A percentile compares a stretch with the other conserved stretches of the same genome.
Evolutionary conservation across 768 basidiomycete species (phyloP).

Genomic region (Pulveroboletus ravenelii): DNA sequence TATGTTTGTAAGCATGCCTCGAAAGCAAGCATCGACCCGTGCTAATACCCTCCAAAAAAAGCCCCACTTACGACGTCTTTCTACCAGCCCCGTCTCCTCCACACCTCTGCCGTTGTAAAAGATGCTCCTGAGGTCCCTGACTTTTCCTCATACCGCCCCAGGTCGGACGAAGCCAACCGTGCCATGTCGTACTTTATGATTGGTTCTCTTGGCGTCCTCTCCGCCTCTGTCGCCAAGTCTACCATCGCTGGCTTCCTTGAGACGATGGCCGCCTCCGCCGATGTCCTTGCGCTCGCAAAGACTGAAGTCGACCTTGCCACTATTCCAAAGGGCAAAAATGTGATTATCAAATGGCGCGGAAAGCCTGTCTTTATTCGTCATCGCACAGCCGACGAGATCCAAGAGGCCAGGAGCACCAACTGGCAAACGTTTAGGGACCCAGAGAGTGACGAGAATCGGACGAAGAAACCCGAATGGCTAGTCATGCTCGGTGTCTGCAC

Average conservation of each 20-base stretch:
- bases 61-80: conserved; percentile 51
- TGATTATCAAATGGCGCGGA: conserved; percentile 98
- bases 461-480: conserved; percentile 95
- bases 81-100: conserved; percentile 67
- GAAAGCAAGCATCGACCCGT: conserved; percentile 4
- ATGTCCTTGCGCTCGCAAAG: conserved; percentile 96
- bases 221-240: conserved; percentile 92
- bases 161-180: conserved; percentile 62
- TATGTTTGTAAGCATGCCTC: conserved; percentile 49
- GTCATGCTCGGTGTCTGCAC: conserved; percentile 94
- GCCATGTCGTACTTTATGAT: conserved; percentile 87
- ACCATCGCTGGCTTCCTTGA: conserved; percentile 90
- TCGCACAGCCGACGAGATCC: conserved; percentile 85
- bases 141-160: conserved; percentile 75
- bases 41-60: conserved; percentile 15
- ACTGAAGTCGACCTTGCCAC: conserved; percentile 86
- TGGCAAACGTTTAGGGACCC: conserved; percentile 92
- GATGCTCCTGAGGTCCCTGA: conserved; percentile 85
- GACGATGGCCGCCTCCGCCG: conserved; percentile 96
- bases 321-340: conserved; percentile 98
- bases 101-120: conserved; percentile 65
- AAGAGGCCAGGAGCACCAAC: conserved; percentile 81
- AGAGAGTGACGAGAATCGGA: conserved; percentile 80
- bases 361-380: conserved; percentile 99
- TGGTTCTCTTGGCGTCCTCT: conserved; percentile 86